Conservation (phyloP, 345 rosid genomes). For the Eucalyptus brandiana region DNA sequence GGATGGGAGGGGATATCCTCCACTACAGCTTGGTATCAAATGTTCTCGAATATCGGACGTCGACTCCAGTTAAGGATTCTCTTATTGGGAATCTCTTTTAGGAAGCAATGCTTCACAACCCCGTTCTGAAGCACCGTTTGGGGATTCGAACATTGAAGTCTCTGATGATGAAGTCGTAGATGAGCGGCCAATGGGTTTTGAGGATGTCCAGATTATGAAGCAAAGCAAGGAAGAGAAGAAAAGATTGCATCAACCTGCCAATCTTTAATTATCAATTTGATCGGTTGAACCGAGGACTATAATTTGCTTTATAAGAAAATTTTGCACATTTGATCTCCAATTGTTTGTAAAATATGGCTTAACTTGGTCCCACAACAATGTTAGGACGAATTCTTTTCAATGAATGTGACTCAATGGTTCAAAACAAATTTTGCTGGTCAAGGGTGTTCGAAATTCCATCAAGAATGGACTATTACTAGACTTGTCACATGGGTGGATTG, state of each 20-base stretch:
- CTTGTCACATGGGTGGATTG: too few relatives aligned
- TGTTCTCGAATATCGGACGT: not conserved
- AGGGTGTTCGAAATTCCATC: too few relatives aligned
- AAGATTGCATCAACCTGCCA: not conserved
- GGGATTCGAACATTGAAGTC: not conserved
- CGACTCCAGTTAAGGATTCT: not conserved
- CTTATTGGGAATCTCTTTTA: not conserved
- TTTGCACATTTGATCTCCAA: not conserved
- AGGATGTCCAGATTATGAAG: not conserved
- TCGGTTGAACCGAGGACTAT: too few relatives aligned
- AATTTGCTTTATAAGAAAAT: not conserved
- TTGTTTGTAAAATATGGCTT: too few relatives aligned
- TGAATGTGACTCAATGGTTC: too few relatives aligned
- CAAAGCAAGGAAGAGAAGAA: not conserved
- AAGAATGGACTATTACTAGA: too few relatives aligned
- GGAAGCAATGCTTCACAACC: not conserved
- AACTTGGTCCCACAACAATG: too few relatives aligned
- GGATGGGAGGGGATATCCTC: not conserved
- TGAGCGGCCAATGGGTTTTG: not conserved
- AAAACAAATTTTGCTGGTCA: too few relatives aligned
- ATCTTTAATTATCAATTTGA: not conserved
- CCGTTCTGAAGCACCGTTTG: fast-evolving
- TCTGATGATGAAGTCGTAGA: not conserved
- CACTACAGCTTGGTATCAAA: not conserved
- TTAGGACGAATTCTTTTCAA: too few relatives aligned